These are phyloP conservation scores for Pleurostoma richardsiae DNA, from an alignment of 2,329 filamentous ascomycete species.

Conservation along the genomic window DNA sequence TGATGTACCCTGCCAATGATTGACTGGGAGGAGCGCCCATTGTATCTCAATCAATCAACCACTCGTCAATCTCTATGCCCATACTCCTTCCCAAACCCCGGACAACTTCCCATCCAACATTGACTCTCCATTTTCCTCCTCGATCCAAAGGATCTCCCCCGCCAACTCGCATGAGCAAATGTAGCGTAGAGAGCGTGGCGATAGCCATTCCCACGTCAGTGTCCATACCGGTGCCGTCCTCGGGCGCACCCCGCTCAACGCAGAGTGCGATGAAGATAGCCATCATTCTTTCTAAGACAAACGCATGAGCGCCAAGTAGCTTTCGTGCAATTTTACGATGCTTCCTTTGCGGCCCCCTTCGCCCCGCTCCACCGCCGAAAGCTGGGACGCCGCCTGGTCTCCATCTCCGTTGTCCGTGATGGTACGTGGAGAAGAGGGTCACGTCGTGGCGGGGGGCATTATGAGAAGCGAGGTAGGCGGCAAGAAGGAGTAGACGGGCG, in stretches of 20 bases:
- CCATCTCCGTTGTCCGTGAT: conserved; percentile 42
- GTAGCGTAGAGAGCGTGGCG: conserved; percentile 66
- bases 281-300: conserved; percentile 72
- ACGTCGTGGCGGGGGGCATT: conserved; percentile 71
- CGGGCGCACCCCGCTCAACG: conserved; percentile 38
- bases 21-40: background rate
- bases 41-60: conserved; percentile 54
- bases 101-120: conserved; percentile 73
- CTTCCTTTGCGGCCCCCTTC: conserved; percentile 34
- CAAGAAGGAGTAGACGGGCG: conserved; percentile 67
- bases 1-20: background rate
- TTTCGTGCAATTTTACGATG: conserved; percentile 72
- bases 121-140: conserved; percentile 71
- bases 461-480: conserved; percentile 77
- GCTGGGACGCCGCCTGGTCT: conserved; percentile 42
- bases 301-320: conserved; percentile 70
- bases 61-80: conserved; percentile 75
- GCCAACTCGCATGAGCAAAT: conserved; percentile 63
- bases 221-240: conserved; percentile 32
- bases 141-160: conserved; percentile 62
- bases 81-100: conserved; percentile 66
- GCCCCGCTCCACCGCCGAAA: conserved; percentile 16
- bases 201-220: conserved; percentile 59
- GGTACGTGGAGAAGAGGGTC: conserved; percentile 69
- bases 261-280: conserved; percentile 70